A percentile compares a stretch with the other conserved stretches of the same genome.
phyloP scores from a whole-genome alignment of 495 filamentous ascomycete species.

The Xylaria scruposa region DNA sequence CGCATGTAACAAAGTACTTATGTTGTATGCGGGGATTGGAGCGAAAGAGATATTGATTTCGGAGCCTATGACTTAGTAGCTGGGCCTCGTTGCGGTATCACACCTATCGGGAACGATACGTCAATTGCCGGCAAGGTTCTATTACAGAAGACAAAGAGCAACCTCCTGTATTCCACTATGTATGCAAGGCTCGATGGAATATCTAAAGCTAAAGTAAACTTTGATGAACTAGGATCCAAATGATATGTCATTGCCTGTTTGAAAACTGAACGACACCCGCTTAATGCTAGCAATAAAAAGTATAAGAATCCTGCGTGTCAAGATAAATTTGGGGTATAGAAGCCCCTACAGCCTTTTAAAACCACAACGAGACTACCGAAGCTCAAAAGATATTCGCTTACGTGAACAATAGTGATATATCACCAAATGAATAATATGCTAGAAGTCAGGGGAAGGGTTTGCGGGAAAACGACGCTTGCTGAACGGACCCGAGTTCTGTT shows the following conservation, averaged over 20 bases:
- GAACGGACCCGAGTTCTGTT: neutral
- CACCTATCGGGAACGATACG: neutral
- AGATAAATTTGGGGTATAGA: neutral
- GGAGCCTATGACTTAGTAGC: neutral
- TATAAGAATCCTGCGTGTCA: neutral
- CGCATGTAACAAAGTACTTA: slow-evolving; percentile 2
- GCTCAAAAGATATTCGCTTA: neutral
- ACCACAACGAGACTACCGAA: neutral
- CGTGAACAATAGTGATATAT: neutral
- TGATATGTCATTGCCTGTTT: neutral
- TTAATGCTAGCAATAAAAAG: neutral
- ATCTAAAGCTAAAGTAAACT: neutral
- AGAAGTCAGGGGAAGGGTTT: neutral
- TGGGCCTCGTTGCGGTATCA: neutral
- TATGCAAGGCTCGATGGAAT: too few species aligned
- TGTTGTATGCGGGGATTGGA: neutral
- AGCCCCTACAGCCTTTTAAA: neutral
- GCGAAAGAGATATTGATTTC: neutral
- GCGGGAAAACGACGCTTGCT: neutral
- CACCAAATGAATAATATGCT: neutral
- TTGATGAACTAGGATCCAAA: neutral
- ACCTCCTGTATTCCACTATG: neutral
- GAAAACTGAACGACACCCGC: neutral
- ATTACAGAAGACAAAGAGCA: neutral
- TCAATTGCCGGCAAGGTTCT: neutral